Conservation (phyloP, 108 stramenopile genomes). For the Cyclostephanos invisitatus region DNA sequence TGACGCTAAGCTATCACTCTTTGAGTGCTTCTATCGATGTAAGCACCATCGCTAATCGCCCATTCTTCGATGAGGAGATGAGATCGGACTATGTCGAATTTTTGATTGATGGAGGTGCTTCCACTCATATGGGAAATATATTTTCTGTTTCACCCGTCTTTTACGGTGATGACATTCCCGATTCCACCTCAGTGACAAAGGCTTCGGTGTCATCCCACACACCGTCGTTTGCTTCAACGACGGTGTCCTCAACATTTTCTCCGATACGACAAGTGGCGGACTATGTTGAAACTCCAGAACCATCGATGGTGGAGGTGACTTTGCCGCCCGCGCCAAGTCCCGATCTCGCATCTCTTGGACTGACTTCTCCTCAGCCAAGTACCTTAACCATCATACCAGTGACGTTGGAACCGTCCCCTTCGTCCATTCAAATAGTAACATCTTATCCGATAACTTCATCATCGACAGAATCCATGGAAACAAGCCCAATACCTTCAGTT, state of each 20-base stretch:
- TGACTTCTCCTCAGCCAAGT: neutral
- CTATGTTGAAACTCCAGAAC: neutral
- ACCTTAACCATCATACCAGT: no score
- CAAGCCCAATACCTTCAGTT: neutral
- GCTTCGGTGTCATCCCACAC: neutral
- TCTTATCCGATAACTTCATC: neutral
- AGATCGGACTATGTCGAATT: slow-evolving; percentile 14
- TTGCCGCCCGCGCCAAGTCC: slow-evolving; percentile 4
- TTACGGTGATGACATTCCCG: slow-evolving; percentile 33
- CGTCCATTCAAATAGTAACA: neutral
- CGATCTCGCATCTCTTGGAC: neutral
- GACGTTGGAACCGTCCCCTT: neutral
- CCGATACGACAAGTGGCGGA: neutral
- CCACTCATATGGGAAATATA: slow-evolving; percentile 17
- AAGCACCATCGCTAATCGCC: slow-evolving; percentile 31
- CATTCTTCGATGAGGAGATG: slow-evolving; percentile 28
- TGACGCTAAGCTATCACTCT: slow-evolving; percentile 27
- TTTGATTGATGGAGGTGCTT: slow-evolving; percentile 25
- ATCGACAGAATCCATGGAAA: neutral
- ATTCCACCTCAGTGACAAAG: neutral
- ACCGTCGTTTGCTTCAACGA: neutral
- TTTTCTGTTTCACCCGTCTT: slow-evolving; percentile 22
- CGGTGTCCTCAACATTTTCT: neutral
- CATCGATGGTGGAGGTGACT: neutral
- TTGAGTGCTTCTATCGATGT: slow-evolving; percentile 17